These are phyloP conservation scores for Gypsophila paniculata DNA, from an alignment of 179 eudicot species.

Conservation along the genomic window DNA sequence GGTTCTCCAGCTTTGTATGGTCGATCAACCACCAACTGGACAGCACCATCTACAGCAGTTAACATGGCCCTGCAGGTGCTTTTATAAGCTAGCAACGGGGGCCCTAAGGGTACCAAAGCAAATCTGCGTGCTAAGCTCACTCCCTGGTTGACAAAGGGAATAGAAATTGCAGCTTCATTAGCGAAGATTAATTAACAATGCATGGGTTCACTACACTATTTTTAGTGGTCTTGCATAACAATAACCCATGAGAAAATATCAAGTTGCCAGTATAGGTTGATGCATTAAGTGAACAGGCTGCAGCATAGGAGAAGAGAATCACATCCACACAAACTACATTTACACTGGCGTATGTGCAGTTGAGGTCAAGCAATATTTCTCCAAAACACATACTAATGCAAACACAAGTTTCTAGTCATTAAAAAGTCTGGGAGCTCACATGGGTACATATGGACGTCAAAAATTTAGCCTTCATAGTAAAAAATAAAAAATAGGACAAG, in stretches of 20 bases:
- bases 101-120: slow-evolving; percentile 97
- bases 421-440: too few relatives aligned
- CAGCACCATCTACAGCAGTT: slow-evolving; percentile 75
- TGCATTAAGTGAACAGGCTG: background rate
- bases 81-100: slow-evolving; percentile 85
- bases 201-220: background rate
- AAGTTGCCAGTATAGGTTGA: background rate
- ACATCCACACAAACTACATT: background rate
- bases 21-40: slow-evolving; percentile 85
- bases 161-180: slow-evolving; percentile 13
- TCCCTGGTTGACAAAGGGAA: slow-evolving; percentile 45
- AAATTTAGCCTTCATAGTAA: too few relatives aligned
- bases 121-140: slow-evolving; percentile 99
- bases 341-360: background rate
- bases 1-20: slow-evolving; percentile 86
- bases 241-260: background rate
- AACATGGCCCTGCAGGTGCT: slow-evolving; percentile 97
- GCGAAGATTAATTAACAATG: background rate
- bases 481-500: too few relatives aligned
- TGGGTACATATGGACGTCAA: too few relatives aligned
- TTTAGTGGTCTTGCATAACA: background rate
- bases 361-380: background rate
- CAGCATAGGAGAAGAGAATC: slow-evolving; percentile 3
- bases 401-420: background rate
- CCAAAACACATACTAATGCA: background rate